Evolutionary conservation across 768 basidiomycete species (phyloP).

Genomic region (Podaxis sp.): DNA sequence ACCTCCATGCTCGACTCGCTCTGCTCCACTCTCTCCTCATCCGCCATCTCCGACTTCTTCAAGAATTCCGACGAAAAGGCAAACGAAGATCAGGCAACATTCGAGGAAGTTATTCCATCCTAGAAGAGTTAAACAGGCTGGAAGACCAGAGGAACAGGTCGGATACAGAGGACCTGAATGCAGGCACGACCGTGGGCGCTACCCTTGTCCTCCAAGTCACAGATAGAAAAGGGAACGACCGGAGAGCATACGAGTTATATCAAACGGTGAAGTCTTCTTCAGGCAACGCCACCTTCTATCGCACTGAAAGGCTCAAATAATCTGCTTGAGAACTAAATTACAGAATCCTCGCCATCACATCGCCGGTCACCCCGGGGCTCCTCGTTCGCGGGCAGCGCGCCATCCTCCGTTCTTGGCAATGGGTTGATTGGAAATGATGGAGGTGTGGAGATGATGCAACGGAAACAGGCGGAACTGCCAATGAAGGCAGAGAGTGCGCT

Average conservation of each 20-base stretch:
- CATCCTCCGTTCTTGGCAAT: neutral
- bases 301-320: neutral
- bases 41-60: slow-evolving; percentile 85
- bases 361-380: slow-evolving; percentile 25
- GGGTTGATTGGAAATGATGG: slow-evolving; percentile 5
- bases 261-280: slow-evolving; percentile 19
- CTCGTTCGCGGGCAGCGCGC: neutral
- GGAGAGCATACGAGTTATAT: slow-evolving; percentile 38
- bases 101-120: slow-evolving; percentile 75
- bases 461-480: slow-evolving; percentile 38
- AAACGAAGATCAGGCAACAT: slow-evolving; percentile 65
- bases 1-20: slow-evolving; percentile 96
- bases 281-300: neutral
- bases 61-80: slow-evolving; percentile 62
- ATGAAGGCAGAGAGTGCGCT: slow-evolving; percentile 30
- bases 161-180: slow-evolving; percentile 43
- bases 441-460: slow-evolving; percentile 30
- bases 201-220: slow-evolving; percentile 48
- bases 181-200: slow-evolving; percentile 46
- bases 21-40: slow-evolving; percentile 76
- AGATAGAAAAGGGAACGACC: slow-evolving; percentile 31
- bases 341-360: neutral
- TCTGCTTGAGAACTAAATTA: neutral
- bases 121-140: slow-evolving; percentile 80
- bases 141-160: slow-evolving; percentile 68